Evolutionary conservation across 805 yeast genomes (phyloP).

Genomic region (Pichia kluyveri): DNA sequence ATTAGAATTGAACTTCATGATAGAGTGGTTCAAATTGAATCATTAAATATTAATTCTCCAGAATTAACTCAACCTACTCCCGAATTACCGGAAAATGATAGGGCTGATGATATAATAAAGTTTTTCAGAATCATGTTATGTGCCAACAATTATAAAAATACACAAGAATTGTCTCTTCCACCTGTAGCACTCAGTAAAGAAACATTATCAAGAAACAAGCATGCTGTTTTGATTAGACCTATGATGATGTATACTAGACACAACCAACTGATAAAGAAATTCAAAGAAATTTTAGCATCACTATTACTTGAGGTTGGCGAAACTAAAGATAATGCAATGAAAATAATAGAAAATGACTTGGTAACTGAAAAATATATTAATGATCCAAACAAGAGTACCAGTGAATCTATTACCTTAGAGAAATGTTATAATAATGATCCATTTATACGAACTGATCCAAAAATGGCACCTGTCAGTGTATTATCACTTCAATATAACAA

Average conservation of each 20-base stretch:
- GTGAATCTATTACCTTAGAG: slow-evolving; percentile 1
- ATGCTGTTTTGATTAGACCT: slow-evolving; percentile 41
- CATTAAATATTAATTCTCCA: background rate
- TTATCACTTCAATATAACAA: slow-evolving; percentile 2
- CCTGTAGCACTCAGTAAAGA: slow-evolving; percentile 37
- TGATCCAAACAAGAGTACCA: slow-evolving; percentile 11
- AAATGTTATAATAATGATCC: slow-evolving; percentile 11
- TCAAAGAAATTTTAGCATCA: slow-evolving; percentile 20
- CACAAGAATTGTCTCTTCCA: slow-evolving; percentile 32
- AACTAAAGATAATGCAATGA: slow-evolving; percentile 15
- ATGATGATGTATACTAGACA: slow-evolving; percentile 52
- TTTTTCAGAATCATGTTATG: slow-evolving; percentile 55
- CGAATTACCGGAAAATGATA: slow-evolving; percentile 20
- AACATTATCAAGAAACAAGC: slow-evolving; percentile 3
- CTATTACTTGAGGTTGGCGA: slow-evolving; percentile 9
- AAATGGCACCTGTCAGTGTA: slow-evolving; percentile 17
- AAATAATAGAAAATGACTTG: slow-evolving; percentile 9
- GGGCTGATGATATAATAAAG: slow-evolving; percentile 46
- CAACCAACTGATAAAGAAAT: slow-evolving; percentile 32
- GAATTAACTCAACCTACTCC: background rate
- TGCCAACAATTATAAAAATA: slow-evolving; percentile 43
- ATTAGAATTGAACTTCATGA: slow-evolving; percentile 57
- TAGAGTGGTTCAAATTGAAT: slow-evolving; percentile 61
- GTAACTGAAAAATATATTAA: slow-evolving; percentile 13
- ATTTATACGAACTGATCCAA: slow-evolving; percentile 15